Evolutionary conservation across 2,329 filamentous ascomycete genomes (phyloP).

Genomic region (Arthrobotrys sphaeroides): DNA sequence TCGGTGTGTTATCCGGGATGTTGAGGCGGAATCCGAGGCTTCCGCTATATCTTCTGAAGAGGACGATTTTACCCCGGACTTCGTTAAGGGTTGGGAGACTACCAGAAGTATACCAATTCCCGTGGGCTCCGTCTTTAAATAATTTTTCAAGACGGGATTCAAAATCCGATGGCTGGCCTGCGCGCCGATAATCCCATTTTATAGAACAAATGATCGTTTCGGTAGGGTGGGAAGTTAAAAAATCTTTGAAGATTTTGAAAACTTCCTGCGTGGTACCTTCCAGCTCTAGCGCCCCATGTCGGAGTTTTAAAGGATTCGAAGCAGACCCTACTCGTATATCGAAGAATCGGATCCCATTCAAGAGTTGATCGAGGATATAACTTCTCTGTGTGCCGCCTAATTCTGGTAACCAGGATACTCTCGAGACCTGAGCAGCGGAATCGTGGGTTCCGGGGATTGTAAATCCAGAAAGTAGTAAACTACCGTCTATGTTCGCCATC

Average conservation of each 20-base stretch:
- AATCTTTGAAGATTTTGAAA: conserved; percentile 7
- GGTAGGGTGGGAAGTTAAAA: background rate
- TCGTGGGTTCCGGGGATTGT: conserved; percentile 28
- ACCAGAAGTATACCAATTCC: conserved; percentile 10
- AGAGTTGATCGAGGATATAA: conserved; percentile 5
- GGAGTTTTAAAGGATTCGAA: conserved; percentile 14
- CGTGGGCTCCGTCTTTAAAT: background rate
- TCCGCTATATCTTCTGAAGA: conserved; percentile 8
- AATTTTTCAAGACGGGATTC: background rate
- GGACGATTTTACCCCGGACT: conserved; percentile 22
- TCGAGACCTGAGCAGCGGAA: background rate
- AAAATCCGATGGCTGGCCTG: conserved; percentile 12
- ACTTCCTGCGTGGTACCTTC: conserved; percentile 1
- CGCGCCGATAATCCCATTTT: conserved; percentile 27
- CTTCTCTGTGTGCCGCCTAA: conserved; percentile 17
- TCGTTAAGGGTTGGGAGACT: conserved; percentile 6
- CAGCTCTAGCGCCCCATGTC: conserved; percentile 19
- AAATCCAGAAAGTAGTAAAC: conserved; percentile 14
- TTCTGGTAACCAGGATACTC: conserved; percentile 15
- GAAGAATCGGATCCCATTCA: conserved; percentile 28
- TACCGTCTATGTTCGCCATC: conserved; percentile 17
- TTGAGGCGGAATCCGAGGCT: conserved; percentile 17
- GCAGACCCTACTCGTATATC: conserved; percentile 10
- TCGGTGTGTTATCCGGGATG: conserved; percentile 8
- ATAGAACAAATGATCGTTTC: conserved; percentile 28